These are phyloP conservation scores for Apiospora malaysiana DNA, from an alignment of 2,329 filamentous ascomycete species.

Conservation along the genomic window DNA sequence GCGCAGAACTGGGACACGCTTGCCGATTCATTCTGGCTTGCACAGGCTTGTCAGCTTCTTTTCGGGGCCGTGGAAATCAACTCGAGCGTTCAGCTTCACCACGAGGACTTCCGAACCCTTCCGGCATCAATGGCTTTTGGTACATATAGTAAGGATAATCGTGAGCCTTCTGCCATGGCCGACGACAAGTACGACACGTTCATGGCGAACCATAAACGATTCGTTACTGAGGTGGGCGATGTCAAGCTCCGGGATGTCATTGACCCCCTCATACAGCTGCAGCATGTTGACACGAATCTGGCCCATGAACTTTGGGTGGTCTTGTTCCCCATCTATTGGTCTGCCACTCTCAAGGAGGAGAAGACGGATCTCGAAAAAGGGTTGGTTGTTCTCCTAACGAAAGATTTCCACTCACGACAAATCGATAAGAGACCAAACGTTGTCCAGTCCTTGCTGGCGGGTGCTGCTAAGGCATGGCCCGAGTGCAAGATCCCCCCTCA, in stretches of 20 bases:
- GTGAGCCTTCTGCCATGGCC: constrained; percentile 70
- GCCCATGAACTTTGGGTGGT: constrained; percentile 90
- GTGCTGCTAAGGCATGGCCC: constrained; percentile 82
- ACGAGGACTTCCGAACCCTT: constrained; percentile 82
- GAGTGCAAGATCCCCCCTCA: constrained; percentile 93
- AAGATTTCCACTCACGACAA: constrained; percentile 93
- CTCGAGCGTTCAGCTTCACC: constrained; percentile 75
- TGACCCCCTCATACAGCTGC: constrained; percentile 88
- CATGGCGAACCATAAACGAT: constrained; percentile 79
- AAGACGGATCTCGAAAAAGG: constrained; percentile 88
- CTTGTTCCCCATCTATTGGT: constrained; percentile 94
- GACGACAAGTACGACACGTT: constrained; percentile 85
- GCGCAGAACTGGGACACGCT: constrained; percentile 98
- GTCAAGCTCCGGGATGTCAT: constrained; percentile 88
- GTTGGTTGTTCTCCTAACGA: constrained; percentile 87
- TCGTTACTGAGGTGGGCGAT: constrained; percentile 82
- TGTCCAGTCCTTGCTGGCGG: constrained; percentile 88
- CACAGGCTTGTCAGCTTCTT: constrained; percentile 91
- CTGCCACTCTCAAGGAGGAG: constrained; percentile 84
- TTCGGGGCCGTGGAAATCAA: constrained; percentile 90
- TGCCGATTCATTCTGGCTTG: constrained; percentile 94
- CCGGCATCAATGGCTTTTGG: constrained; percentile 76
- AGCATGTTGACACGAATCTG: constrained; percentile 83
- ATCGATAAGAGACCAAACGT: constrained; percentile 96
- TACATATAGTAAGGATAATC: constrained; percentile 72